Base-by-base conservation (phyloP, 768 basidiomycete genomes). In the Tulasnella calospora region DNA sequence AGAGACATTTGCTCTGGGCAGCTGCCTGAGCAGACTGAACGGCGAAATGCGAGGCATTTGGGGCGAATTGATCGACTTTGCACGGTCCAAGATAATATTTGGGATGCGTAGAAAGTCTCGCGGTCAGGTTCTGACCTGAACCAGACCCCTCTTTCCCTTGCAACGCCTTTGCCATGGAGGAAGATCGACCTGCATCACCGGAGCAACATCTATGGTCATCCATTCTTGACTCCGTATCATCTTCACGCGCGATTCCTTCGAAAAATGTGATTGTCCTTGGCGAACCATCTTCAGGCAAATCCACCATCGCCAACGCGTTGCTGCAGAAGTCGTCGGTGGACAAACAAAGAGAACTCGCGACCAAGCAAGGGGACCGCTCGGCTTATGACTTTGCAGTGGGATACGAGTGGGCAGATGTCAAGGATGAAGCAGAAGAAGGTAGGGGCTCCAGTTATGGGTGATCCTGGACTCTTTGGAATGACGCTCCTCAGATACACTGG, bases 391-490 rank as follows among this genome's bases (percentile, higher is more conserved):
- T 96, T 84, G 94, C 95, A 0, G 83, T 98, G 81, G 95, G 96
- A 51, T 99, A 96, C 83, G 93, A 96, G 81, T 97, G 94, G 88
- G 88, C 94, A 4, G 94, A 98, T 82, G 89, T 98, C 36, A 87
- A 91, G 74, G 95, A 98, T 82, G 96, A 98, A 36, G 95, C 90
- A 5, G 96, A 98, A 82, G 96, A 98, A 90, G 96, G 96, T 92
- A 79, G 79, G 90, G 84, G 36, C 51, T 47, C 27, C 15, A 41
- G n/a, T 70, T 46, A 15, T 12, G 36, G 33, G 10, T 67, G 23
- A 21, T 47, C 13, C 61, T 33, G 0, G 17, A 41, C 70, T 33
- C 17, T 17, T 17, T 69, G 19, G 23, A 74, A n/a, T 46, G 10
- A 46, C n/a, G n/a, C 46, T n/a, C 76, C 41, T 33, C 81, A 97